Base-by-base conservation (phyloP, 805 yeast genomes). In the Hanseniaspora thailandica region DNA sequence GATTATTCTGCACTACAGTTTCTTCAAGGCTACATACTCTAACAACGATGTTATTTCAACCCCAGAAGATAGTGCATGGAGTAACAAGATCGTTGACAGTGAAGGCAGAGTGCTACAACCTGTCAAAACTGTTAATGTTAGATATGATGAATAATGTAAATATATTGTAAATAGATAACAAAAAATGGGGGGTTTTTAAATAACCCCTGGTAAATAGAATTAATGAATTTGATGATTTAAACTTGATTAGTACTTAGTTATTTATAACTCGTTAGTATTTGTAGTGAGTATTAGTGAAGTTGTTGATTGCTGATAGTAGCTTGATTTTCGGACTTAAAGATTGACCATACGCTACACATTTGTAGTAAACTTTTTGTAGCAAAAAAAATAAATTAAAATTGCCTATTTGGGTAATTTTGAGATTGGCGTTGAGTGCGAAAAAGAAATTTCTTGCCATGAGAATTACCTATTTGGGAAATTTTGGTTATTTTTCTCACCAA, bases 1-100 rank as follows among this genome's bases (percentile, higher is more conserved):
- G 66, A 78, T 90, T 45, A 86, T 88, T 10, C 75, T 93, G 62
- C 95, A 90, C 69, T 90, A 90, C 67, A 86, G 97, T 0, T 90
- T 90, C 66, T 90, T 90, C 75, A 84, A 69, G 59, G 77, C 77
- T 1, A 76, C 72, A 55, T 73, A 72, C 55, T 70, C 71, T 15
- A 68, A 67, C 47, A 71, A 70, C 34, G 68, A 69, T 13, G 69
- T 70, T 25, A 62, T 70, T 5, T 61, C 65, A 10, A 63, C 61
- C 19, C 57, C 59, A 13, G 30, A 50, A 15, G 47, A 50, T 20
- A 51, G 45, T 31, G 39, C 39, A 7, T 45, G 49, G 48, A 33
- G 25, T 13, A 44, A 33, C 12, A 22, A 51, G 15, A 51, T 45
- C 20, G 49, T 51, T 30, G 55, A 51, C 28, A 35, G 25, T 7